Evolutionary conservation across 1,139 yeast genomes (phyloP).

Genomic region (Yamadazyma sp.): DNA sequence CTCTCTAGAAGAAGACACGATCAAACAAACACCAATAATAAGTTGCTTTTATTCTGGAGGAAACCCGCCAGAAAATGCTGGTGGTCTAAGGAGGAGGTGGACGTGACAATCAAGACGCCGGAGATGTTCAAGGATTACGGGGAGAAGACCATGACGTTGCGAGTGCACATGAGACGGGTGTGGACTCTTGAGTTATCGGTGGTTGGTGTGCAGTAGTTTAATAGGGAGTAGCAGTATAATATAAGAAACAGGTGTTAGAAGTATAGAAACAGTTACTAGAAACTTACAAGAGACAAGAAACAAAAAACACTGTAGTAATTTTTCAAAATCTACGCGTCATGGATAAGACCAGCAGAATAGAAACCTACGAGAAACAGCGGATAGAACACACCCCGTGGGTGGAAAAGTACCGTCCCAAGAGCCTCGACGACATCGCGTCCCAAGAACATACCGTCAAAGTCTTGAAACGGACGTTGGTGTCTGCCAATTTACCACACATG

Average conservation of each 20-base stretch:
- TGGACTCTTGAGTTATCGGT: slow-evolving; percentile 81
- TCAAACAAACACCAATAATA: slow-evolving; percentile 49
- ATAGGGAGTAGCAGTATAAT: neutral
- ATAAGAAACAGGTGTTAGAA: too few relatives aligned
- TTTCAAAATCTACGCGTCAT: slow-evolving; percentile 2
- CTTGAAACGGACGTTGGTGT: slow-evolving; percentile 71
- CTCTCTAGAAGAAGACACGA: slow-evolving; percentile 42
- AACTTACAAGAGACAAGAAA: too few relatives aligned
- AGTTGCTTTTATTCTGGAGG: slow-evolving; percentile 89
- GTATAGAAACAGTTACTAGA: neutral
- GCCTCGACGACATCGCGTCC: slow-evolving; percentile 81
- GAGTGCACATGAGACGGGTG: slow-evolving; percentile 73
- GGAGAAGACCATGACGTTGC: slow-evolving; percentile 29
- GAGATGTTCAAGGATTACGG: slow-evolving; percentile 24
- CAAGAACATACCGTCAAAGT: slow-evolving; percentile 90
- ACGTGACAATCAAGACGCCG: slow-evolving; percentile 42
- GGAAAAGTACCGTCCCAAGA: slow-evolving; percentile 81
- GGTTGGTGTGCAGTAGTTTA: slow-evolving; percentile 48
- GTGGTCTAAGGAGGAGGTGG: slow-evolving; percentile 82
- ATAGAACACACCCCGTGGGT: slow-evolving; percentile 72
- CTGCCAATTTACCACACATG: slow-evolving; percentile 93
- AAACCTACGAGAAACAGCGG: slow-evolving; percentile 41
- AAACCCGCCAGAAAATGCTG: slow-evolving; percentile 99
- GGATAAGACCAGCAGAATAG: slow-evolving; percentile 19
- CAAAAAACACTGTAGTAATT: too few relatives aligned